Percentiles rank a stretch among this genome's conserved stretches.
Evolutionary conservation across 2,329 filamentous ascomycete species (phyloP).

Genomic region (Tolypocladium pustulatum): DNA sequence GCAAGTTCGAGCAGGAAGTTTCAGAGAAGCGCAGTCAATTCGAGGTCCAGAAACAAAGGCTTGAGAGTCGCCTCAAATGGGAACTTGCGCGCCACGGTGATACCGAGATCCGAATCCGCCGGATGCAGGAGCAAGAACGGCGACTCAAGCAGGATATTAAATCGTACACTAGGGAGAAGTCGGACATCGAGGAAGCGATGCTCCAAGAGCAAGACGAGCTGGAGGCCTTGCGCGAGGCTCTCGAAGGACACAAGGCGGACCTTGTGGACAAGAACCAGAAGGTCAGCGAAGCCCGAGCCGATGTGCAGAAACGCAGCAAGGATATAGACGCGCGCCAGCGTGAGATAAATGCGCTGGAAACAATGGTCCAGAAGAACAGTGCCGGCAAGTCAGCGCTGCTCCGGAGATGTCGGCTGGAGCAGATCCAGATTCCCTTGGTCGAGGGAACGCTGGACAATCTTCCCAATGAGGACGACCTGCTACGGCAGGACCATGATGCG

Average conservation of each 20-base stretch:
- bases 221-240: conserved; percentile 60
- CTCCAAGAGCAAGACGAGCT: conserved; percentile 66
- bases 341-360: conserved; percentile 69
- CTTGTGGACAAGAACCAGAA: conserved; percentile 61
- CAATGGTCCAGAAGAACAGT: conserved; percentile 75
- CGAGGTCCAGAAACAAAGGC: conserved; percentile 67
- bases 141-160: conserved; percentile 60
- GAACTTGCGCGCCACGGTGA: conserved; percentile 41
- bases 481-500: conserved; percentile 69
- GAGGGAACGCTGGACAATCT: conserved; percentile 72
- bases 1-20: conserved; percentile 82
- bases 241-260: conserved; percentile 58
- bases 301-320: conserved; percentile 75
- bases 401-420: conserved; percentile 84
- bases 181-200: conserved; percentile 62
- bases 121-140: conserved; percentile 55
- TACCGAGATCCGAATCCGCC: conserved; percentile 57
- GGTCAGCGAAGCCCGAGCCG: conserved; percentile 66
- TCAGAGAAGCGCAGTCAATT: conserved; percentile 81
- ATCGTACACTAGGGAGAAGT: conserved; percentile 61
- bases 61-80: conserved; percentile 53
- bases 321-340: conserved; percentile 67
- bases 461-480: conserved; percentile 74
- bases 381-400: conserved; percentile 76
- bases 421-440: conserved; percentile 73